A percentile compares a stretch with the other conserved stretches of the same genome.
phyloP scores from a whole-genome alignment of 371 early-diverging fungal genomes.

The Rhizopus arrhizus region DNA sequence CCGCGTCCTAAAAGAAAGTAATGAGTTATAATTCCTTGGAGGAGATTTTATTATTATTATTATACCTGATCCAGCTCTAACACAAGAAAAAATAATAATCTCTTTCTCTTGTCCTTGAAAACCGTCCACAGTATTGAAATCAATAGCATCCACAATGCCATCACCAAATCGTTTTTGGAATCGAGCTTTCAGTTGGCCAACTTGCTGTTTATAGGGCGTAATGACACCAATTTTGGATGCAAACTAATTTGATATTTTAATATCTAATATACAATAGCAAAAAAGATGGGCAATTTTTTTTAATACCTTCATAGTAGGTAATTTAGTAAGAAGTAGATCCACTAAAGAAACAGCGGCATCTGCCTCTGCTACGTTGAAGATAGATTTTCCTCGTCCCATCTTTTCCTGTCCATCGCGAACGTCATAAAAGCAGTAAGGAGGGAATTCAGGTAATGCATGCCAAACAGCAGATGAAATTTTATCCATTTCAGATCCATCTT shows the following conservation, averaged over 20 bases:
- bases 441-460: slow-evolving; percentile 68
- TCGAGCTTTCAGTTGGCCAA: slow-evolving; percentile 65
- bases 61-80: slow-evolving; percentile 69
- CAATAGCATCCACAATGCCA: slow-evolving; percentile 70
- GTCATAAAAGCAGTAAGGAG: slow-evolving; percentile 86
- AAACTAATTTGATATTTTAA: slow-evolving; percentile 48
- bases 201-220: slow-evolving; percentile 92
- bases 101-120: slow-evolving; percentile 99
- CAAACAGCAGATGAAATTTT: slow-evolving; percentile 68
- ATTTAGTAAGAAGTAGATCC: slow-evolving; percentile 53
- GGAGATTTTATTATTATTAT: no score
- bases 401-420: slow-evolving; percentile 74
- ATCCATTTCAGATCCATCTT: slow-evolving; percentile 78
- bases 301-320: slow-evolving; percentile 61
- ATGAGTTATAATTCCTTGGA: no score
- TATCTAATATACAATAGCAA: no score
- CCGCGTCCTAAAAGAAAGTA: slow-evolving; percentile 34
- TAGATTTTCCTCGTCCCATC: slow-evolving; percentile 67
- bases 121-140: slow-evolving; percentile 97
- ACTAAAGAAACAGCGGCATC: slow-evolving; percentile 76
- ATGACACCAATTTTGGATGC: slow-evolving; percentile 83
- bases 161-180: slow-evolving; percentile 70
- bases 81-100: slow-evolving; percentile 93
- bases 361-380: slow-evolving; percentile 83
- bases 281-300: background rate